Evolutionary conservation across 148 eudicot species (phyloP), one percentile per base, ranked within the genome.

Genomic region (Vaccinium macrocarpon): DNA sequence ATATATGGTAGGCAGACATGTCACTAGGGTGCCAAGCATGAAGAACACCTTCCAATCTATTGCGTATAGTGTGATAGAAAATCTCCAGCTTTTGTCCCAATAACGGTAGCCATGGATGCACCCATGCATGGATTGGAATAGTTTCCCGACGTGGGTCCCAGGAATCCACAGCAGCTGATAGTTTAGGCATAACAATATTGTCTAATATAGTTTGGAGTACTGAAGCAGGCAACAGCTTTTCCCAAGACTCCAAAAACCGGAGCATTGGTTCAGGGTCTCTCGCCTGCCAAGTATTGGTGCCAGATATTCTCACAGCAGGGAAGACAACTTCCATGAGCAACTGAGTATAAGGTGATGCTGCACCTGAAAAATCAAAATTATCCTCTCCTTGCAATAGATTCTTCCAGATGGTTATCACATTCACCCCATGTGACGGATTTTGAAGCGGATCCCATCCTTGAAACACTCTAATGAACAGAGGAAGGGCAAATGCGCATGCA

Each of bases 11-110:
- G 53, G 96, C 97, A 2, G 97, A 95, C 84, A 81, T 81, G 82
- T 96, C 99, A 86, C 94, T 90, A n/a, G 98, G 99, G 71, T 93
- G 95, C 99, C 99, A 96, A 27, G 94, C 93, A 83, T 88, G 93
- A 68, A 96, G 98, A 76, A 92, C 97, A 52, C 88, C 85, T 76
- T 90, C 98, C 76, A 96, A 82, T 82, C 92, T 91, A 57, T 74
- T 75, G 19, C 98, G 93, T 51, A 94, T 93, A 14, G 94, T 87
- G 82, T 88, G 88, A 82, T 91, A 91, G 27, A 91, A 91, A 38
- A 80, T 79, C 82, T 94, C 98, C 72, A 96, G 81, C 85, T 90
- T 93, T 70, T 93, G 92, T 23, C 98, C 95, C 82, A 96, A 85
- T 71, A 92, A 78, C 2, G 98, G 99, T 82, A 96, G 84, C 99